Evolutionary conservation across 768 basidiomycete genomes (phyloP), one percentile per base, ranked within the genome.

Genomic region (Termitomyces sp.): DNA sequence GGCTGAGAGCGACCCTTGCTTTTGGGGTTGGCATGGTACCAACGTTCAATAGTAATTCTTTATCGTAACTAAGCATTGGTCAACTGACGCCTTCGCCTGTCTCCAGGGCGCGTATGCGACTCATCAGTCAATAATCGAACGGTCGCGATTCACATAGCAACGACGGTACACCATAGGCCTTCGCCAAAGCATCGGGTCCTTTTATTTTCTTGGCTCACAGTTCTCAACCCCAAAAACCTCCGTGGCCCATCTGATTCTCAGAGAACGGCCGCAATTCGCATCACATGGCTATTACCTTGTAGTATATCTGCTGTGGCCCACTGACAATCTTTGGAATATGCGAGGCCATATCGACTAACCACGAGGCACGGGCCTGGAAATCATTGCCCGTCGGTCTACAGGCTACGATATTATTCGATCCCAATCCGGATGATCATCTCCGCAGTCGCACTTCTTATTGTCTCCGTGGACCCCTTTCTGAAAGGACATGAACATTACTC

Each of bases 241-340:
- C 57, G 57, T 32, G 44, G 32, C 45, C 55, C 60, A 57, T 57
- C 60, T 61, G 60, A 61, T 61, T 44, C 40, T 53, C 16, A 12
- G 33, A 37, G 18, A 26, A 39, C 33, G n/a, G 20, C 26, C 58
- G 24, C 13, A 14, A 22, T 22, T 10, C 10, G 27, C 52, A 53
- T 60, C 62, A 60, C 58, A 57, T 63, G 62, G 46, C 34, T 27
- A 16, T 49, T 51, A 34, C 5, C n/a, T 58, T 33, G 18, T 47
- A 26, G 5, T 36, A 39, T 32, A 37, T 53, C 45, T 45, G 42
- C 33, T 59, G 50, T 33, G 44, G 36, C 20, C 39, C 22, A 32
- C n/a, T 13, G 26, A 37, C 32, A 27, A 40, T 43, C 12, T 12
- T 54, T 13, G 18, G 18, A n/a, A 5, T 27, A 39, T 12, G 4